Evolutionary conservation across 768 basidiomycete genomes (phyloP).

Genomic region (Porpolomopsis calyptriformis): DNA sequence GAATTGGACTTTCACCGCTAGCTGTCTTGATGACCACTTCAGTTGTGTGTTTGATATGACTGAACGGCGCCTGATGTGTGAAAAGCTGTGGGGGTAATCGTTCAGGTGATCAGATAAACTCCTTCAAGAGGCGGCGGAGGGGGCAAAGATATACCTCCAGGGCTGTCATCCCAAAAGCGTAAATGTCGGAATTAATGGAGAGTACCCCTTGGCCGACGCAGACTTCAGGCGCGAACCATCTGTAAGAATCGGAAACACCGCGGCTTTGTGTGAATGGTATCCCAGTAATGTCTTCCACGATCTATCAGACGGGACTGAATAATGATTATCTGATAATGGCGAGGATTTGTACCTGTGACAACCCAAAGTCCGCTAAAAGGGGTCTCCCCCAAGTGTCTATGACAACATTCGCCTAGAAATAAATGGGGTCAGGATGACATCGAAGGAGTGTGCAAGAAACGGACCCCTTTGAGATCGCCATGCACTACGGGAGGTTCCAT

Average conservation of each 20-base stretch:
- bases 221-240: slow-evolving; percentile 50
- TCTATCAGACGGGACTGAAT: slow-evolving; percentile 19
- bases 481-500: slow-evolving; percentile 43
- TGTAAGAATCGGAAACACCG: slow-evolving; percentile 34
- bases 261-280: slow-evolving; percentile 46
- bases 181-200: slow-evolving; percentile 40
- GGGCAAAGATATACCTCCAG: slow-evolving; percentile 31
- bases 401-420: slow-evolving; percentile 37
- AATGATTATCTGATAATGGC: background rate
- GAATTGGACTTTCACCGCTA: slow-evolving; percentile 10
- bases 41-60: slow-evolving; percentile 39
- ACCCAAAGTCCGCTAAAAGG: slow-evolving; percentile 46
- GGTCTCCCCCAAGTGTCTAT: slow-evolving; percentile 35
- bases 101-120: background rate
- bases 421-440: background rate
- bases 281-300: slow-evolving; percentile 47
- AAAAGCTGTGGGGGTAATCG: slow-evolving; percentile 27
- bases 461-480: slow-evolving; percentile 43
- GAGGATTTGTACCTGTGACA: slow-evolving; percentile 32
- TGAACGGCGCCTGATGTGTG: slow-evolving; percentile 44
- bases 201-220: slow-evolving; percentile 39
- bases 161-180: slow-evolving; percentile 47
- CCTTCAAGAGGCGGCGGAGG: background rate
- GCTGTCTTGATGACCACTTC: slow-evolving; percentile 37
- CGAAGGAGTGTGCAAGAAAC: slow-evolving; percentile 9